A percentile compares a stretch with the other conserved stretches of the same genome.
Conservation (phyloP, 352 stramenopile species). For the Phytophthora megakarya region DNA sequence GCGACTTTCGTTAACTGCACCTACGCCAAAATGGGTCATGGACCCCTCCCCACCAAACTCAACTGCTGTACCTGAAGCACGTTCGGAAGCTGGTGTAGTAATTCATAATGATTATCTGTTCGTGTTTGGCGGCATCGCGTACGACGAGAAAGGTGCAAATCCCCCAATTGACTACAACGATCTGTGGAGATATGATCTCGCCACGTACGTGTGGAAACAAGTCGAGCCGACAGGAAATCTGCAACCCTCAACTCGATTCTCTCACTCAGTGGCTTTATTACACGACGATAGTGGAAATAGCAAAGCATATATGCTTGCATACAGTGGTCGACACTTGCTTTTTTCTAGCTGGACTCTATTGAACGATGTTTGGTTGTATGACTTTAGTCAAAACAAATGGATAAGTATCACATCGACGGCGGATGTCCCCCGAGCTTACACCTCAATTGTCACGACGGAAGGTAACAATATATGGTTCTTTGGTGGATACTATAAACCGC, state of each 20-base stretch:
- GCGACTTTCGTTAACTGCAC: constrained; percentile 41
- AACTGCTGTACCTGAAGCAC: constrained; percentile 29
- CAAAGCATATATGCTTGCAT: constrained; percentile 54
- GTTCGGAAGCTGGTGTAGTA: constrained; percentile 59
- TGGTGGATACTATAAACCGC: constrained; percentile 66
- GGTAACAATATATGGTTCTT: constrained; percentile 73
- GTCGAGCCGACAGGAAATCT: constrained; percentile 29
- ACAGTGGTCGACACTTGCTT: constrained; percentile 59
- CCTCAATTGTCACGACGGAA: constrained; percentile 55
- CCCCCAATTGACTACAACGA: constrained; percentile 57
- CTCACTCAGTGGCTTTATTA: constrained; percentile 56
- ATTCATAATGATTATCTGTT: constrained; percentile 55
- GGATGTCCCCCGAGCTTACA: constrained; percentile 59
- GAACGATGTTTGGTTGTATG: constrained; percentile 63
- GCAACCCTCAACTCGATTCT: constrained; percentile 56
- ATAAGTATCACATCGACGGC: constrained; percentile 23
- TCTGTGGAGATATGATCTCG: constrained; percentile 68
- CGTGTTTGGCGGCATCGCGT: constrained; percentile 76
- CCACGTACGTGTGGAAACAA: constrained; percentile 44
- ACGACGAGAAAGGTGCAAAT: constrained; percentile 47
- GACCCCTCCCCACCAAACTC: constrained; percentile 29
- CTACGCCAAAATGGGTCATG: constrained; percentile 40
- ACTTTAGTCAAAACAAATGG: constrained; percentile 53
- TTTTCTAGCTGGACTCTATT: constrained; percentile 57
- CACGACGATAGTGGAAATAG: constrained; percentile 24